Percentiles rank a stretch among this genome's conserved stretches.
phyloP scores from a whole-genome alignment of 345 rosid species.

The Corchorus olitorius region DNA sequence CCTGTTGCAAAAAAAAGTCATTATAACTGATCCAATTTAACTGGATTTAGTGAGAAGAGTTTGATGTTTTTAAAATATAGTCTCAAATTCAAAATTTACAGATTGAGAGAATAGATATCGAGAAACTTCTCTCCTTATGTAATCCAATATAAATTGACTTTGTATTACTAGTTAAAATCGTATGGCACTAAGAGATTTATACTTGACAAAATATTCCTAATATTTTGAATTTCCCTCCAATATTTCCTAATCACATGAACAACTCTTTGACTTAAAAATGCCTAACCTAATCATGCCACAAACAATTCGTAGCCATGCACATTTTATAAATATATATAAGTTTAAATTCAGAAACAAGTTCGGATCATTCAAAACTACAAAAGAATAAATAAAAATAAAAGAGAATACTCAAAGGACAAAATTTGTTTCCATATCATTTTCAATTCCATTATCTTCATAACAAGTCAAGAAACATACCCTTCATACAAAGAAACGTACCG shows the following conservation, averaged over 20 bases:
- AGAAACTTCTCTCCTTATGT: too few species aligned
- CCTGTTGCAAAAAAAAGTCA: not conserved
- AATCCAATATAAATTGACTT: too few species aligned
- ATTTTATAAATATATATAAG: too few species aligned
- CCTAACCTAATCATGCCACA: slow-evolving; percentile 8
- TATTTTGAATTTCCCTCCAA: not conserved
- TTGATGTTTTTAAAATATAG: too few species aligned
- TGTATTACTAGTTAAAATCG: too few species aligned
- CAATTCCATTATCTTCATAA: slow-evolving; percentile 8
- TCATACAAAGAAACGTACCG: not conserved
- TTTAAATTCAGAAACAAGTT: not conserved
- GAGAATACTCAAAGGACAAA: not conserved
- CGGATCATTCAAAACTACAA: not conserved
- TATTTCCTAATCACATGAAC: not conserved
- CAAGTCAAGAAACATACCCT: not conserved
- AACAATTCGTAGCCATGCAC: too few species aligned
- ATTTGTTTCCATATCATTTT: slow-evolving; percentile 5
- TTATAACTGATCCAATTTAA: too few species aligned
- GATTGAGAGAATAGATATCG: too few species aligned
- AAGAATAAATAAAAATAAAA: not conserved
- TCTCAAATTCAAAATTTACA: too few species aligned
- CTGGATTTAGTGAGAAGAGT: too few species aligned
- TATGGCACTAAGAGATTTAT: not conserved
- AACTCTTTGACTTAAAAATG: not conserved
- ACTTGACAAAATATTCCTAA: not conserved